Conservation (phyloP, 2,329 filamentous ascomycete species). For the Sclerotiophoma versabilis region DNA sequence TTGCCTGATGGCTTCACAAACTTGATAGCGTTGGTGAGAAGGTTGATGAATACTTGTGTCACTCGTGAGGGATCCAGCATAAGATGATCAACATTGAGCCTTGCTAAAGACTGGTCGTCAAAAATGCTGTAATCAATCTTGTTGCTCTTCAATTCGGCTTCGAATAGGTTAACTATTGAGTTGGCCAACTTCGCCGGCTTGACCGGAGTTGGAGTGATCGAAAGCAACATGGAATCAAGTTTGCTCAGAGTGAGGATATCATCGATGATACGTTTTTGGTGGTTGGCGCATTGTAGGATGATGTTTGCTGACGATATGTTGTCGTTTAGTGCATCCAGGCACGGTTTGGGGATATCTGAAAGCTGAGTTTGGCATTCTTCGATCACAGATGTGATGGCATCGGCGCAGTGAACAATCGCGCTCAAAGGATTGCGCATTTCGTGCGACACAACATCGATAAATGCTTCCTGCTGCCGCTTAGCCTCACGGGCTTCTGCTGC, state of each 20-base stretch:
- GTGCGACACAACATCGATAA: conserved; percentile 51
- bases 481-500: conserved; percentile 49
- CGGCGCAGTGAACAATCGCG: conserved; percentile 55
- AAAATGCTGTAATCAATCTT: conserved; percentile 39
- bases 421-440: conserved; percentile 57
- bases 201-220: conserved; percentile 52
- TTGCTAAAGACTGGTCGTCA: conserved; percentile 48
- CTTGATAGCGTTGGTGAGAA: conserved; percentile 65
- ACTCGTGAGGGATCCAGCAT: conserved; percentile 53
- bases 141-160: conserved; percentile 46
- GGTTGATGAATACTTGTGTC: conserved; percentile 78
- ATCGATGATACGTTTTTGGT: conserved; percentile 58
- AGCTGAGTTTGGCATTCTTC: conserved; percentile 37
- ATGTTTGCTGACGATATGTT: conserved; percentile 50
- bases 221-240: conserved; percentile 54
- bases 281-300: conserved; percentile 55
- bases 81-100: conserved; percentile 49
- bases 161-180: conserved; percentile 49
- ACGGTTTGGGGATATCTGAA: conserved; percentile 31
- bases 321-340: conserved; percentile 37
- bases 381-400: conserved; percentile 50
- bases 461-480: conserved; percentile 50
- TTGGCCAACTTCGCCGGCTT: conserved; percentile 47
- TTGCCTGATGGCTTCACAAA: conserved; percentile 49
- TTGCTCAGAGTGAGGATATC: conserved; percentile 57